Evolutionary conservation across 2,329 filamentous ascomycete genomes (phyloP), one percentile per base, ranked within the genome.

Genomic region (Conoideocrella luteorostrata): DNA sequence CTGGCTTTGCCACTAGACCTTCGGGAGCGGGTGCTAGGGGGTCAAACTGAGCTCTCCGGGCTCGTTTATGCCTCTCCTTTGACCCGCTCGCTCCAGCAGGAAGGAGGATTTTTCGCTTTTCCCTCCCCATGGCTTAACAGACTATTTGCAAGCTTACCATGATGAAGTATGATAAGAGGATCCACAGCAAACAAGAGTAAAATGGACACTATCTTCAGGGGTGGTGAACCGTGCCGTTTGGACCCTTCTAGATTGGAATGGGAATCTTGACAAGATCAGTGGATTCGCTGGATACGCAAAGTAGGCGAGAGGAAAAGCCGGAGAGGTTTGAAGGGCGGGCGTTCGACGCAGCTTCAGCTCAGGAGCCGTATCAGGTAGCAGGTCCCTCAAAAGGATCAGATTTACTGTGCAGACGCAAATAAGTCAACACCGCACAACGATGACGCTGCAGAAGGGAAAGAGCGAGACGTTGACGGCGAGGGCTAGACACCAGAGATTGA

Each of bases 1-100:
- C 51, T 36, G 61, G 64, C 47, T 64, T 69, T 37, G 66, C 64
- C 40, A 65, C 60, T 41, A 70, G 57, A 39, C 55, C 58, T 21
- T 54, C 47, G 12, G 61, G 63, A 47, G 61, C 51, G 44, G 64
- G 60, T 28, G 59, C 60, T 38, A 56, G 56, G 17, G 54, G 55
- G 48, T 61, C 63, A 50, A 55, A 59, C 51, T 59, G 61, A 32
- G 58, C 54, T 48, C 56, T 58, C 40, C 57, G 54, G 39, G 54
- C 50, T 47, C 59, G 58, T 47, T 51, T 64, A 49, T 63, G 63
- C 50, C 58, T 55, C 48, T 65, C 62, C 47, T 65, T 66, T 43
- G 62, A 50, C 42, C 63, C 60, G 56, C 55, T 42, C 55, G 51
- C 43, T 55, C 53, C 43, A 56, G 57, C 47, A 59, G 44, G 48